Percentiles rank a stretch among this genome's conserved stretches.
Evolutionary conservation across 2,329 filamentous ascomycete species (phyloP).

Genomic region (Penicillium vulpinum): DNA sequence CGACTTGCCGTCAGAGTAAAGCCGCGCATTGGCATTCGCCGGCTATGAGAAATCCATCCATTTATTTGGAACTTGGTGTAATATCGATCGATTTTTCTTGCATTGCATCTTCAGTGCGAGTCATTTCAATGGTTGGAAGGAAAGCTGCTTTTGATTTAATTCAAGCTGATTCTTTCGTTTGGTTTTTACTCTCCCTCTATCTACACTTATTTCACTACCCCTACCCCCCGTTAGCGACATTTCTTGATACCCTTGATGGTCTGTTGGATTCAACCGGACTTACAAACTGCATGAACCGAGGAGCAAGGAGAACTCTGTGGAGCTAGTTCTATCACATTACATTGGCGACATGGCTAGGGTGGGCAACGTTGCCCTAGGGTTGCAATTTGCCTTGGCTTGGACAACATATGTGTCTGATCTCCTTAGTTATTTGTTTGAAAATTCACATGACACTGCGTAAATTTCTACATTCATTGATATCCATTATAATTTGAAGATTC

Average conservation of each 20-base stretch:
- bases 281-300: slow-evolving; percentile 5
- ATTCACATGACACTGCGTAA: neutral
- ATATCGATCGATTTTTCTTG: neutral
- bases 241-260: slow-evolving; percentile 12
- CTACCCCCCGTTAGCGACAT: neutral
- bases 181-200: neutral
- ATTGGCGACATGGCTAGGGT: neutral
- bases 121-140: neutral
- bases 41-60: slow-evolving; percentile 26
- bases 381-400: neutral
- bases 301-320: neutral
- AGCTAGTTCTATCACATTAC: neutral
- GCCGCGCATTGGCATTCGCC: slow-evolving; percentile 38
- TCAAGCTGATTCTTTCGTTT: neutral
- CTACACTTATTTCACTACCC: neutral
- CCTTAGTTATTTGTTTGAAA: neutral
- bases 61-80: neutral
- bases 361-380: neutral
- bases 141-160: neutral
- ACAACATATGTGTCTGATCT: neutral
- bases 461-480: no score
- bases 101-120: neutral
- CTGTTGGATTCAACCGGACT: neutral
- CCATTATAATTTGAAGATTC: no score
- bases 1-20: slow-evolving; percentile 30